phyloP scores from a whole-genome alignment of 768 basidiomycete genomes.

The Lactarius akahatsu region DNA sequence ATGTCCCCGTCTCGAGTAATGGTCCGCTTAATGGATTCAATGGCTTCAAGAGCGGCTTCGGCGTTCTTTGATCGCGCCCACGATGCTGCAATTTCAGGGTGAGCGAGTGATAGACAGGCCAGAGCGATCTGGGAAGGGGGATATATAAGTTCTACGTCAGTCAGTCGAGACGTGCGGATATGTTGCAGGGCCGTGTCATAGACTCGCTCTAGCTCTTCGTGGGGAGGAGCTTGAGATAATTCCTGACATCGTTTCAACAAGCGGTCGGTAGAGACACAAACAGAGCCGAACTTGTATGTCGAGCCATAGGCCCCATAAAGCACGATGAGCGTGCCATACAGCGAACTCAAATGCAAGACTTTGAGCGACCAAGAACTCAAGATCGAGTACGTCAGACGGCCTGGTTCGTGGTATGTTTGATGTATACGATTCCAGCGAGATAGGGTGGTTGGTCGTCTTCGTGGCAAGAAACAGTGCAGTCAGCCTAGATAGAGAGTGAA shows the following conservation, averaged over 20 bases:
- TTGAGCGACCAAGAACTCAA: conserved; percentile 96
- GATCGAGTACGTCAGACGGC: conserved; percentile 82
- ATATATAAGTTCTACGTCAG: conserved; percentile 89
- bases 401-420: conserved; percentile 78
- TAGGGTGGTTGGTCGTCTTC: conserved; percentile 95
- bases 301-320: conserved; percentile 84
- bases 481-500: conserved; percentile 55
- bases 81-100: conserved; percentile 54
- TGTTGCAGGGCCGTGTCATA: conserved; percentile 67
- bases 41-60: conserved; percentile 39
- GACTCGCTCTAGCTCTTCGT: conserved; percentile 49
- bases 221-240: conserved; percentile 48
- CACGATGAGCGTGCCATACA: conserved; percentile 87
- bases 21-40: conserved; percentile 55
- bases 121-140: conserved; percentile 93
- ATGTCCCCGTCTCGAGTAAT: conserved; percentile 55
- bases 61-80: conserved; percentile 56
- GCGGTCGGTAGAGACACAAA: conserved; percentile 21
- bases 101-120: conserved; percentile 67
- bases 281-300: conserved; percentile 70
- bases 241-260: conserved; percentile 43
- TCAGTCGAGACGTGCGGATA: conserved; percentile 78
- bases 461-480: conserved; percentile 93
- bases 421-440: conserved; percentile 83
- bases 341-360: conserved; percentile 93